These are phyloP conservation scores for Lichenothelia convexa DNA, from an alignment of 495 filamentous ascomycete genomes.

Conservation along the genomic window DNA sequence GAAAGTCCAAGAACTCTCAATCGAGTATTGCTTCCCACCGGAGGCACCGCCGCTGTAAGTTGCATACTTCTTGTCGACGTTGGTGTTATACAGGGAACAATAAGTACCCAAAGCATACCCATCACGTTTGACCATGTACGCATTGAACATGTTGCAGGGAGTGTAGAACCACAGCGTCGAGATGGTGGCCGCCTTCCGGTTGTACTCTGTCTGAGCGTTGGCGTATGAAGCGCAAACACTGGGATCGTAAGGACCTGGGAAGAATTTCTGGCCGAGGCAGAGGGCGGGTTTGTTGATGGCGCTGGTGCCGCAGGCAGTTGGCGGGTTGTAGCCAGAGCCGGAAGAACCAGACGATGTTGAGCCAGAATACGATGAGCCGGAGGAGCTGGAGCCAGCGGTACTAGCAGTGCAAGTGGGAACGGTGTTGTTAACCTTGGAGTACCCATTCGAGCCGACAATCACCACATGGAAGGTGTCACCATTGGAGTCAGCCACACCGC, in stretches of 20 bases:
- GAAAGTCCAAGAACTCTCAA: slow-evolving; percentile 4
- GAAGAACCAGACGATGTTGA: slow-evolving; percentile 1
- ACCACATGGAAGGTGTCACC: slow-evolving; percentile 13
- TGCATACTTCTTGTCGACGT: slow-evolving; percentile 2
- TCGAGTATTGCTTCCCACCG: slow-evolving; percentile 3
- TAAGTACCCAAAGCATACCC: slow-evolving; percentile 8
- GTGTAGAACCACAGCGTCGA: slow-evolving; percentile 1
- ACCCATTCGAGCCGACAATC: slow-evolving; percentile 13
- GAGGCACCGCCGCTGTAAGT: slow-evolving; percentile 1
- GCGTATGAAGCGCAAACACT: slow-evolving; percentile 6
- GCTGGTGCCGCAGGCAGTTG: slow-evolving; percentile 3
- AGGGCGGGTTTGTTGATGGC: slow-evolving; percentile 6
- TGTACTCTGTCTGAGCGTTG: slow-evolving; percentile 6
- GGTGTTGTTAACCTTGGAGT: slow-evolving; percentile 11
- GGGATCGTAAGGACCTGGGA: slow-evolving; percentile 12
- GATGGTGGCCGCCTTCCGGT: slow-evolving; percentile 1
- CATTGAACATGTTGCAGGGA: slow-evolving; percentile 12
- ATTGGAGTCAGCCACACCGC: too few species aligned
- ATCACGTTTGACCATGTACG: slow-evolving; percentile 10
- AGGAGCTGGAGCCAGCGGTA: neutral
- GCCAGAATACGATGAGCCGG: slow-evolving; percentile 1
- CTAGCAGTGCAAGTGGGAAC: slow-evolving; percentile 1
- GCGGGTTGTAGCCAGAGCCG: slow-evolving; percentile 2
- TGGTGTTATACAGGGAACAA: slow-evolving; percentile 7
- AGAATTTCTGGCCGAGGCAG: slow-evolving; percentile 9